These are phyloP conservation scores for Vitis rupestris DNA, from an alignment of 164 flowering plant genomes.

Conservation along the genomic window DNA sequence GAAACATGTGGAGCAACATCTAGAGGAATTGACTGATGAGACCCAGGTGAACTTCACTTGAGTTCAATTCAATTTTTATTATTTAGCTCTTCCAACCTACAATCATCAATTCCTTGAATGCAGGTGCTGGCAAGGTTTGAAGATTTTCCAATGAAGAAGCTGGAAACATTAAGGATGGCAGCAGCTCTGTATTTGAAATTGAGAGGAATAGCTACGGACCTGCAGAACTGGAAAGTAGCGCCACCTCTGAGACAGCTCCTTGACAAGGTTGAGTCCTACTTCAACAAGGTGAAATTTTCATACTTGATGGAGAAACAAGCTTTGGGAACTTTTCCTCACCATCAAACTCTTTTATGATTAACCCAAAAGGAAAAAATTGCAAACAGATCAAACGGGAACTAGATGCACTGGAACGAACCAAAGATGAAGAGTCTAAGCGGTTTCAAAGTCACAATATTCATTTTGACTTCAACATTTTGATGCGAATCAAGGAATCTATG, in stretches of 20 bases:
- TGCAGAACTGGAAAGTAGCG: slow-evolving; percentile 56
- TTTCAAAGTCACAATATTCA: slow-evolving; percentile 54
- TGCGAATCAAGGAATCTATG: slow-evolving; percentile 65
- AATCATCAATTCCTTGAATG: not conserved
- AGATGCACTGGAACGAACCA: slow-evolving; percentile 61
- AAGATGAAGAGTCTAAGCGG: slow-evolving; percentile 69
- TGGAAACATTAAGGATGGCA: slow-evolving; percentile 70
- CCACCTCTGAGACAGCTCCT: slow-evolving; percentile 50
- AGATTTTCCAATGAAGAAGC: slow-evolving; percentile 72
- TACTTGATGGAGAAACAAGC: not conserved
- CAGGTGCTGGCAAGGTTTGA: slow-evolving; percentile 76
- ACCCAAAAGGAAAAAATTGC: not conserved
- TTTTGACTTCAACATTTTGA: slow-evolving; percentile 54
- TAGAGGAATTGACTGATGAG: slow-evolving; percentile 73
- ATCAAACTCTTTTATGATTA: too few species aligned
- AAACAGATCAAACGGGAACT: slow-evolving; percentile 64
- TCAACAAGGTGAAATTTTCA: slow-evolving; percentile 52
- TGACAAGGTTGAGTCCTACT: slow-evolving; percentile 59
- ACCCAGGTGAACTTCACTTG: slow-evolving; percentile 44
- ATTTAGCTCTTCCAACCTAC: not conserved
- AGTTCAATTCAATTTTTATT: not conserved
- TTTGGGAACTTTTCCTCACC: too few species aligned
- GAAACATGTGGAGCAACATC: slow-evolving; percentile 57
- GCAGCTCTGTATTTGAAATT: slow-evolving; percentile 55
- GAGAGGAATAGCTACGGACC: slow-evolving; percentile 35